These are phyloP conservation scores for Phytopythium helicoides DNA, from an alignment of 352 stramenopile species.

Conservation along the genomic window DNA sequence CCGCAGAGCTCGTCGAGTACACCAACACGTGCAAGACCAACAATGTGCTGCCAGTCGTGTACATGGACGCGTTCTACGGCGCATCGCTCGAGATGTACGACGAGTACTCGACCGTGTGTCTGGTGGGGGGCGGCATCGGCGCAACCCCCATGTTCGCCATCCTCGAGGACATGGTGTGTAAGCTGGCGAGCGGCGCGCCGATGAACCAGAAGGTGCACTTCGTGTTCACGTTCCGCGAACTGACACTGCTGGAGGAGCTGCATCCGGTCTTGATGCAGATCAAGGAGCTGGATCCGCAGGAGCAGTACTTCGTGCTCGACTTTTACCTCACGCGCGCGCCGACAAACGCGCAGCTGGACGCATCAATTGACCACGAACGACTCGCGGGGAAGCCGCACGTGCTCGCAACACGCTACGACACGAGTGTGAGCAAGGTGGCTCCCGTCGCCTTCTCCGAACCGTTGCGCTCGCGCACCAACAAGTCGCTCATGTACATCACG, in stretches of 20 bases:
- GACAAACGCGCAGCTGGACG: constrained; percentile 1
- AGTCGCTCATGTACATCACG: constrained; percentile 1
- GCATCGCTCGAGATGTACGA: constrained; percentile 18
- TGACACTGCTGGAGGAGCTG: constrained; percentile 30
- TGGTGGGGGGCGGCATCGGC: constrained; percentile 23
- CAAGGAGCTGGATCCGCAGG: constrained; percentile 22
- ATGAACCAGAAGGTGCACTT: constrained; percentile 22
- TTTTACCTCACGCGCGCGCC: constrained; percentile 1
- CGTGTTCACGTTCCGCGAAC: constrained; percentile 35
- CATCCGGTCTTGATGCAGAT: constrained; percentile 20
- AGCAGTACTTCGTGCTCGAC: constrained; percentile 13
- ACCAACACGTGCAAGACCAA: constrained; percentile 14
- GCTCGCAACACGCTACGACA: neutral
- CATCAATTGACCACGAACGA: neutral
- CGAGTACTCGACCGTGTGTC: constrained; percentile 18
- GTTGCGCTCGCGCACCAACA: neutral
- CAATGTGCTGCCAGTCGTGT: constrained; percentile 16
- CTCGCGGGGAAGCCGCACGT: neutral
- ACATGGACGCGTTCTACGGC: constrained; percentile 29
- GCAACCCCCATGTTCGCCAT: constrained; percentile 24
- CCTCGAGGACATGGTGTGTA: constrained; percentile 25
- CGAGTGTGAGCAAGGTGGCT: neutral
- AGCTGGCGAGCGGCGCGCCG: constrained; percentile 9
- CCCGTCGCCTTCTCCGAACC: neutral
- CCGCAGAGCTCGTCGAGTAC: constrained; percentile 9